phyloP scores from a whole-genome alignment of 192 early-diverging fungal species.

The Coemansia sp. region DNA sequence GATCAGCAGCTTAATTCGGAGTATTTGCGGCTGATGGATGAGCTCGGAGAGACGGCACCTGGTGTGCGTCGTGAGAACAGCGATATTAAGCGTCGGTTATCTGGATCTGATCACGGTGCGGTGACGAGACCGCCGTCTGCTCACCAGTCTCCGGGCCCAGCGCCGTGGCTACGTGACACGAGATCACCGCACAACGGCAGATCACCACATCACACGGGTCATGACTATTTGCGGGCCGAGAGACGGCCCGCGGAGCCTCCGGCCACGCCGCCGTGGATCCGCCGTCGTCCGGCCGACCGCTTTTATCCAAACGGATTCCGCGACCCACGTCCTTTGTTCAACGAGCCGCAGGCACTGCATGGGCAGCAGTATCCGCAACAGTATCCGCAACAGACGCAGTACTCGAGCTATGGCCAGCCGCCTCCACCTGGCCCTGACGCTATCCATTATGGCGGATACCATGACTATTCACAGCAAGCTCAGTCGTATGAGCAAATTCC shows the following conservation, averaged over 20 bases:
- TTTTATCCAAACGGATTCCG: constrained; percentile 19
- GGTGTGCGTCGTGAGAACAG: not conserved
- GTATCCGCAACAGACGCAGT: not conserved
- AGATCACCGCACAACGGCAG: constrained; percentile 11
- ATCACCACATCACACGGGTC: constrained; percentile 11
- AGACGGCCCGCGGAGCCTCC: constrained; percentile 17
- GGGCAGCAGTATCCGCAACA: not conserved
- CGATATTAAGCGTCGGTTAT: not conserved
- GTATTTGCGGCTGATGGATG: constrained; percentile 92
- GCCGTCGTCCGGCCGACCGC: constrained; percentile 27
- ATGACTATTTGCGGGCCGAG: constrained; percentile 10
- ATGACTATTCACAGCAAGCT: constrained; percentile 10
- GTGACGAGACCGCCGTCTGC: not conserved
- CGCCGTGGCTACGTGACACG: constrained; percentile 32
- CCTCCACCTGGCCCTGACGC: not conserved
- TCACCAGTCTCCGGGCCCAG: constrained; percentile 19
- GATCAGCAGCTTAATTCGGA: constrained; percentile 88
- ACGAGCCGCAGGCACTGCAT: constrained; percentile 1
- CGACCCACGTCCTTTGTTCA: constrained; percentile 8
- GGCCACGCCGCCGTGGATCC: constrained; percentile 42
- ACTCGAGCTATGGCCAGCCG: constrained; percentile 2
- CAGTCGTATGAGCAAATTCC: constrained; percentile 8
- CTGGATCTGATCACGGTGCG: constrained; percentile 5
- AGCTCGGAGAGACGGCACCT: constrained; percentile 71
- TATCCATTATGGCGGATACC: constrained; percentile 5